Conservation (phyloP, 208 protist species). For the Acanthamoeba triangularis region DNA sequence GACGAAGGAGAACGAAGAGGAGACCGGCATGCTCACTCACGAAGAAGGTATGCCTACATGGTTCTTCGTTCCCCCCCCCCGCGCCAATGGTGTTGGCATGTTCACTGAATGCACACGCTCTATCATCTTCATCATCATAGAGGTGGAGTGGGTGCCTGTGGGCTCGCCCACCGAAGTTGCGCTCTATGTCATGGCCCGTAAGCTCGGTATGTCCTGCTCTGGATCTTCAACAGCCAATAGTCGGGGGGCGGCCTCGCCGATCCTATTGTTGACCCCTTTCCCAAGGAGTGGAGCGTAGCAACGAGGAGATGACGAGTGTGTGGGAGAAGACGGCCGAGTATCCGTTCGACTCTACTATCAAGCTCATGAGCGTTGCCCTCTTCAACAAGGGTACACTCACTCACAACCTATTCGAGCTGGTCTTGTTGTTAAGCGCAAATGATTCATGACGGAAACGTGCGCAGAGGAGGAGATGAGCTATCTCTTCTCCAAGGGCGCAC, state of each 20-base stretch:
- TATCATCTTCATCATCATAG: not conserved
- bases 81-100: not conserved
- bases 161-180: constrained; percentile 67
- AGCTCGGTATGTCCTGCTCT: constrained; percentile 5
- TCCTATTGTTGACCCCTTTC: not conserved
- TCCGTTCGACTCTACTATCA: constrained; percentile 65
- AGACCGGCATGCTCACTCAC: not conserved
- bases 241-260: not conserved
- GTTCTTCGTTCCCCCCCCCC: not conserved
- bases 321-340: constrained; percentile 56
- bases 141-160: constrained; percentile 37
- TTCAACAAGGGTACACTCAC: not conserved
- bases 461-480: not conserved
- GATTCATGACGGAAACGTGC: not conserved
- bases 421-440: not conserved
- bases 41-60: not conserved
- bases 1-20: not conserved
- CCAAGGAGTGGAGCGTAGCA: not conserved
- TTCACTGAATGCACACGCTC: too few species aligned
- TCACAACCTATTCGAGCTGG: not conserved
- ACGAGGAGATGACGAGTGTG: not conserved
- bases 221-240: too few species aligned
- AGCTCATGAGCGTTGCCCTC: constrained; percentile 62
- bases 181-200: constrained; percentile 46
- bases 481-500: constrained; percentile 57